These are phyloP conservation scores for Halophytophthora batemanensis DNA, from an alignment of 352 stramenopile genomes.

Conservation along the genomic window DNA sequence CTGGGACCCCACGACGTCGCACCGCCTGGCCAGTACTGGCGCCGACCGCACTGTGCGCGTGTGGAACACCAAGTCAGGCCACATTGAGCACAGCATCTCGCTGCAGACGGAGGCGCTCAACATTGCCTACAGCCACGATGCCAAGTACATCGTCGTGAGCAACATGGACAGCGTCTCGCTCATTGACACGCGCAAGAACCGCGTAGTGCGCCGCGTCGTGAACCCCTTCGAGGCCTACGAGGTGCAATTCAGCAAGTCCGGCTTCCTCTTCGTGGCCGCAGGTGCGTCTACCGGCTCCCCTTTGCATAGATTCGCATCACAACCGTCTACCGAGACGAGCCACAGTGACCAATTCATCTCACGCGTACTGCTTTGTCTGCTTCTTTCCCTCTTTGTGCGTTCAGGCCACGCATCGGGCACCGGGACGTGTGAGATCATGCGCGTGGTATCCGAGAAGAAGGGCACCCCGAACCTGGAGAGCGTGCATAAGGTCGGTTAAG, in stretches of 20 bases:
- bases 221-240: conserved; percentile 84
- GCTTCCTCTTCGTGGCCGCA: conserved; percentile 77
- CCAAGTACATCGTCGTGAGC: conserved; percentile 78
- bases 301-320: too few species aligned
- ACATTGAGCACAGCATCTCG: conserved; percentile 75
- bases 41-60: conserved; percentile 83
- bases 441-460: conserved; percentile 73
- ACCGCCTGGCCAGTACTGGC: conserved; percentile 64
- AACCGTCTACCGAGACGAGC: too few species aligned
- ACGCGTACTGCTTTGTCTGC: too few species aligned
- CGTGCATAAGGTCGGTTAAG: conserved; percentile 59
- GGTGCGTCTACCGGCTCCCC: too few species aligned
- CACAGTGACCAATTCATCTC: too few species aligned
- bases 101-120: conserved; percentile 72
- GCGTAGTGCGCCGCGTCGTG: conserved; percentile 70
- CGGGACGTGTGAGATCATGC: conserved; percentile 84
- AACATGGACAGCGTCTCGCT: conserved; percentile 75
- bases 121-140: conserved; percentile 77
- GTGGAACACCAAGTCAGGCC: conserved; percentile 79
- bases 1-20: conserved; percentile 67
- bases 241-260: conserved; percentile 78
- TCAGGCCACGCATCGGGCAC: conserved; percentile 65
- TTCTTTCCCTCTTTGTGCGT: background rate
- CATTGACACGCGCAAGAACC: conserved; percentile 81
- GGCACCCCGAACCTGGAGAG: conserved; percentile 79